Percentiles rank a stretch among this genome's conserved stretches.
Evolutionary conservation across 1,139 yeast genomes (phyloP).

Genomic region (Blastobotrys illinoisensis): DNA sequence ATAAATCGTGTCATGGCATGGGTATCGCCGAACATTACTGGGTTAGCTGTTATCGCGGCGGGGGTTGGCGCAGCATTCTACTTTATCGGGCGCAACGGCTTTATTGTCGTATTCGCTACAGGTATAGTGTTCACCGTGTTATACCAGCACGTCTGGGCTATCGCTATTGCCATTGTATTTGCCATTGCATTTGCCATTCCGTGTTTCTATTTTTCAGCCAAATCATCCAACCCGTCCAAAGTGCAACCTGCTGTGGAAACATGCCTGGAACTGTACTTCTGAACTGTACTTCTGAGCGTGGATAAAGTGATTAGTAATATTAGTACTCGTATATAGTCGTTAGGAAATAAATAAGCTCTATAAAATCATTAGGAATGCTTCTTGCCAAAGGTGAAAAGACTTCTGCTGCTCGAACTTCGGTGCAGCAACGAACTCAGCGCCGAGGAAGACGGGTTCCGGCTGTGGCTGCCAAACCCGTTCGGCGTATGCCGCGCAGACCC

Average conservation of each 20-base stretch:
- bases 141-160: not conserved
- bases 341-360: not conserved
- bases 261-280: not conserved
- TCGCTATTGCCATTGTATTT: not conserved
- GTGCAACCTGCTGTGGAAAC: not conserved
- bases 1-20: not conserved
- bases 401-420: constrained; percentile 11
- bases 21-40: not conserved
- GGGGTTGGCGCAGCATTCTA: not conserved
- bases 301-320: not conserved
- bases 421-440: constrained; percentile 9
- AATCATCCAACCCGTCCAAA: not conserved
- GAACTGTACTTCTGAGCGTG: not conserved
- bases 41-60: not conserved
- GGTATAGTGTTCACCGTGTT: not conserved
- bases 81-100: not conserved
- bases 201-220: not conserved
- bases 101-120: not conserved
- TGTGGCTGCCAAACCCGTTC: constrained; percentile 1
- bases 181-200: not conserved
- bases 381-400: constrained; percentile 6
- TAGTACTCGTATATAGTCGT: not conserved
- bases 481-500: not conserved
- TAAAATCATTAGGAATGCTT: constrained; percentile 3
- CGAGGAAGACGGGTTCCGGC: constrained; percentile 10